Percentiles rank a stretch among this genome's conserved stretches.
These are phyloP conservation scores for Auxenochlorella protothecoides DNA, from an alignment of 139 green algal genomes.

Conservation along the genomic window DNA sequence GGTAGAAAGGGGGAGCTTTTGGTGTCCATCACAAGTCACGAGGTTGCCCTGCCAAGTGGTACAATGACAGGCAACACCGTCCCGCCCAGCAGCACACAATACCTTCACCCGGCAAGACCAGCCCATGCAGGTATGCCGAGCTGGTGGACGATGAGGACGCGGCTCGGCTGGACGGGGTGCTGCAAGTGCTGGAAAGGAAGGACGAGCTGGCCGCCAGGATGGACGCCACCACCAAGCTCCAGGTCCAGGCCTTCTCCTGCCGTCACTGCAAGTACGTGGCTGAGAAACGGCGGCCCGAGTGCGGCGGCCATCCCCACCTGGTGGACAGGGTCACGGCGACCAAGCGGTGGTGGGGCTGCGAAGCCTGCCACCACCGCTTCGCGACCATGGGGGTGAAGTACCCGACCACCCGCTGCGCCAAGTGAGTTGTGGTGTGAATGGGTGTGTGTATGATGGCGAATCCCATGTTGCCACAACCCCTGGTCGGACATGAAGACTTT, in stretches of 20 bases:
- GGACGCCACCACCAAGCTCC: slow-evolving; percentile 29
- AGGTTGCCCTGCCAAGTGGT: no score
- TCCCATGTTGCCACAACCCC: no score
- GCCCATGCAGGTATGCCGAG: no score
- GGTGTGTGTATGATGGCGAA: no score
- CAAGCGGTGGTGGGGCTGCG: slow-evolving; percentile 46
- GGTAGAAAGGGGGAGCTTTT: no score
- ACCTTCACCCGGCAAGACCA: no score
- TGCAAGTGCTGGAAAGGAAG: slow-evolving; percentile 26
- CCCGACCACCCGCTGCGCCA: slow-evolving; percentile 28
- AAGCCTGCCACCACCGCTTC: slow-evolving; percentile 31
- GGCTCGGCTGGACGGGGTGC: no score
- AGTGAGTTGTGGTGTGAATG: slow-evolving; percentile 9
- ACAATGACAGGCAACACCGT: no score
- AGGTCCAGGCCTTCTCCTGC: slow-evolving; percentile 32
- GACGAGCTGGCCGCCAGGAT: slow-evolving; percentile 31
- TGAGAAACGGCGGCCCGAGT: slow-evolving; percentile 16
- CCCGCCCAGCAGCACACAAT: no score
- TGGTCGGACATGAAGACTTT: no score
- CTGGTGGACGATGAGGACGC: no score
- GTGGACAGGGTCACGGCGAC: slow-evolving; percentile 12
- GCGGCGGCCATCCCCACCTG: slow-evolving; percentile 10
- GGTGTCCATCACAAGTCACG: no score
- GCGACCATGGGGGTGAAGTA: slow-evolving; percentile 27
- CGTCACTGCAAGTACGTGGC: slow-evolving; percentile 22